Evolutionary conservation across 306 rosid genomes (phyloP), one percentile per base, ranked within the genome.

Genomic region (Trifolium pratense): DNA sequence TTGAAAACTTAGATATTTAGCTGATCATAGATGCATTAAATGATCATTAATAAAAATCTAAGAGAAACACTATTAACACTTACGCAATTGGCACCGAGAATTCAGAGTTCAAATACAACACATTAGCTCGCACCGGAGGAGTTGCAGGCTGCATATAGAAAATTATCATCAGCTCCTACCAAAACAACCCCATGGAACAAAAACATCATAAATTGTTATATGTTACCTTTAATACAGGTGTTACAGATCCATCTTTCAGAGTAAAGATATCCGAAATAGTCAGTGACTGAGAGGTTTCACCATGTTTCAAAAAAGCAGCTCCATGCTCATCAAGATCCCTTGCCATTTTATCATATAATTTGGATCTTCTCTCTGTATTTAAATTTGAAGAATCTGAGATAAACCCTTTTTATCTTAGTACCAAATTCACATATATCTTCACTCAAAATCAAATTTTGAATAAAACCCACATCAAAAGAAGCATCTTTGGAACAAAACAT

Each of bases 91-190:
- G 95, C 71, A 80, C 11, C 1, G 99, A 94, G 77, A 88, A 91
- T 36, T 91, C 77, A 9, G 91, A 32, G 84, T 84, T 82, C 83
- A 94, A 59, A 80, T 89, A 86, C 91, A 94, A 72, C 6, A 89
- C 97, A 86, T 71, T 94, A 25, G 99, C 99, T 56, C 99, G 92
- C 5, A 94, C 91, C 0, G 99, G 95, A 76, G 99, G 99, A 84
- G 83, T 79, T 64, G 95, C 97, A 7, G 91, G 91, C 99, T 94
- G 78, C 75, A 82, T 46, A 65, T 29, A 74, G 68, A 70, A 78
- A 39, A 17, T 83, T 51, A 78, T 65, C 71, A 86, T 81, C 78
- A 83, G 37, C 55, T 58, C 34, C 64, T 69, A 62, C 78, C 58
- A 51, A 75, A 78, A 59, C 11, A 78, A 49, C 37, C 18, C 39